Evolutionary conservation across 192 early-diverging fungal species (phyloP).

Genomic region (Coemansia sp.): DNA sequence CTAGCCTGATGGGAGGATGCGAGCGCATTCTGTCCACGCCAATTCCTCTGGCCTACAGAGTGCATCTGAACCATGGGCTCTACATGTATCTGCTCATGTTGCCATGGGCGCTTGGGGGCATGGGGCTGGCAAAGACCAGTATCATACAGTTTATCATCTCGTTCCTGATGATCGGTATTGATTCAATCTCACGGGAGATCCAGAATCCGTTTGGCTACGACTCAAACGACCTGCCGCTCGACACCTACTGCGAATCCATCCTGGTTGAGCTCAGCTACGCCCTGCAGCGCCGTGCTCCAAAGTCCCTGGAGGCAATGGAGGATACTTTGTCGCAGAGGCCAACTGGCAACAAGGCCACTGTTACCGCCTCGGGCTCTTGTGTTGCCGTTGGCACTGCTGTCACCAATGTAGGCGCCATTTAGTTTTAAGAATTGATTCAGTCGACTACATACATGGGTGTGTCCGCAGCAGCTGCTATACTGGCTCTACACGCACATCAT

Average conservation of each 20-base stretch:
- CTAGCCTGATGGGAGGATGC: constrained; percentile 63
- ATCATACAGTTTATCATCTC: constrained; percentile 64
- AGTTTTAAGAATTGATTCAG: not conserved
- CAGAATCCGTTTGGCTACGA: constrained; percentile 92
- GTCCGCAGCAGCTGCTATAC: too few relatives aligned
- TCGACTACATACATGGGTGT: too few relatives aligned
- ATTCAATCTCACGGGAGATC: constrained; percentile 82
- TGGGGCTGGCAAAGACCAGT: constrained; percentile 60
- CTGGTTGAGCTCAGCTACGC: constrained; percentile 42
- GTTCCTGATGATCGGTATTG: constrained; percentile 81
- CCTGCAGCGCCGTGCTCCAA: constrained; percentile 25
- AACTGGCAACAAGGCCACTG: not conserved
- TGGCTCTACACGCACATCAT: not conserved
- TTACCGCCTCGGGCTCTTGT: not conserved
- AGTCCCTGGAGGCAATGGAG: constrained; percentile 15
- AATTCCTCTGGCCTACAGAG: constrained; percentile 84
- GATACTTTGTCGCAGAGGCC: constrained; percentile 16
- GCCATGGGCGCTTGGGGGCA: constrained; percentile 75
- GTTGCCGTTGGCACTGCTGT: constrained; percentile 4
- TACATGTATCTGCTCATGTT: constrained; percentile 71
- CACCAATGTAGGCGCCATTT: not conserved
- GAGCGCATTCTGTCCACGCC: constrained; percentile 85
- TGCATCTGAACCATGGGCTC: constrained; percentile 83
- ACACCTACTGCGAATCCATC: constrained; percentile 55
- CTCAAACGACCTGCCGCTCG: constrained; percentile 67